Evolutionary conservation across 2,329 filamentous ascomycete species (phyloP), one percentile per base, ranked within the genome.

Genomic region (Chaetothyriales sp.): DNA sequence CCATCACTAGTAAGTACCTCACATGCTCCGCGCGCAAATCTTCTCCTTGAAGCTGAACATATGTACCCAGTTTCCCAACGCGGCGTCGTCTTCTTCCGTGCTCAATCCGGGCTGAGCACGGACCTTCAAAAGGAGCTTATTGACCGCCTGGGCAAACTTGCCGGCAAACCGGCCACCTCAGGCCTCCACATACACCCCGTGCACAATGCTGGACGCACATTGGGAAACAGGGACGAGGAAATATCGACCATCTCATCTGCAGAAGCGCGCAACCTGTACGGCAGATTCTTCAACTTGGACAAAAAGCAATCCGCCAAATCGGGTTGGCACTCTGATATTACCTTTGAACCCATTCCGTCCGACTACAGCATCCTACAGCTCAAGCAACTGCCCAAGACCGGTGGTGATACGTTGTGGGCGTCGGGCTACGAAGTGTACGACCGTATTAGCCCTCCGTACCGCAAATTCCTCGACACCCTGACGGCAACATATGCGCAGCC

Each of bases 81-180:
- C 0, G 82, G 82, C 8, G 82, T 86, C 2, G 81, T 85, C 29
- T 84, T 85, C 69, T 83, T 86, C 67, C 77, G 81, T 18, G 73
- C 76, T 28, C 82, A 86, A 57, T 68, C 79, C 59, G 70, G 74
- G 61, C 66, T 85, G 40, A 75, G 73, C 56, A 76, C 83, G 61
- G 77, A 80, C 1, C 72, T 82, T 1, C 81, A 84, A 60, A 86
- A 86, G 67, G 69, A 80, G 50, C 71, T 86, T 0, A 77, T 78
- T 33, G 70, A 79, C 10, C 71, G 73, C 1, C 70, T 85, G 1
- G 81, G 82, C 7, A 68, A 77, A 59, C 69, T 83, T 8, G 71
- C 75, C 1, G 80, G 80, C 44, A 79, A 77, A 53, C 81, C 82
- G 0, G 57, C 68, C 0, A 71, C 72, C 1, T 82, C 79, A 1